Conservation (phyloP, 805 yeast genomes). For the Cyberlindnera americana region DNA sequence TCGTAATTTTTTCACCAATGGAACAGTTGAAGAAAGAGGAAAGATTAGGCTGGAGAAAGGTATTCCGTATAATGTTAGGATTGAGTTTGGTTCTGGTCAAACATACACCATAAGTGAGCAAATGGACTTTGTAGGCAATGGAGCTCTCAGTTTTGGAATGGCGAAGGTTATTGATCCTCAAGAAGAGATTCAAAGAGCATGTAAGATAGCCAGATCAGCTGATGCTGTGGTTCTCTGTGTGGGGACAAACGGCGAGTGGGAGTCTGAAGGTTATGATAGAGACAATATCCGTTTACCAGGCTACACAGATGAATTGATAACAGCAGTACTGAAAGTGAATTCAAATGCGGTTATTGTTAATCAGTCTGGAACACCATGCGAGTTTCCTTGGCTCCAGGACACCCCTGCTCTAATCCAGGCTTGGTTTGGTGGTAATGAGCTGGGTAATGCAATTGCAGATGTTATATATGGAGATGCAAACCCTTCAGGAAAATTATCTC, state of each 20-base stretch:
- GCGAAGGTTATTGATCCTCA: constrained; percentile 29
- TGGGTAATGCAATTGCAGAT: constrained; percentile 59
- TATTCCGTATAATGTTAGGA: constrained; percentile 39
- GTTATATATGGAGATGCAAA: constrained; percentile 56
- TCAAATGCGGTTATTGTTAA: constrained; percentile 51
- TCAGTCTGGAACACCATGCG: constrained; percentile 63
- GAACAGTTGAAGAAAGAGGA: constrained; percentile 49
- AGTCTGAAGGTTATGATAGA: constrained; percentile 59
- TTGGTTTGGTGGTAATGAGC: constrained; percentile 58
- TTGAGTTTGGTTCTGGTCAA: constrained; percentile 50
- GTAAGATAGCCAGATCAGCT: constrained; percentile 42
- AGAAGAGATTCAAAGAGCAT: constrained; percentile 40
- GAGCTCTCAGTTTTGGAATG: constrained; percentile 34
- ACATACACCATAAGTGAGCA: constrained; percentile 30
- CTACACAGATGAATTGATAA: constrained; percentile 43
- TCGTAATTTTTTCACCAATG: constrained; percentile 48
- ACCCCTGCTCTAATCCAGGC: constrained; percentile 48
- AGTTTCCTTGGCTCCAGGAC: constrained; percentile 48
- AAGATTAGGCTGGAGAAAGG: constrained; percentile 40
- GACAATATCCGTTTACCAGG: constrained; percentile 49
- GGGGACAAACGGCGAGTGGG: constrained; percentile 57
- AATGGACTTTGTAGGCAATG: constrained; percentile 32
- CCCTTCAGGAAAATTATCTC: constrained; percentile 57
- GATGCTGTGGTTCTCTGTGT: constrained; percentile 52
- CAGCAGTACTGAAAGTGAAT: constrained; percentile 44